These are phyloP conservation scores for Neurospora sp. DNA, from an alignment of 495 filamentous ascomycete genomes.

Conservation along the genomic window DNA sequence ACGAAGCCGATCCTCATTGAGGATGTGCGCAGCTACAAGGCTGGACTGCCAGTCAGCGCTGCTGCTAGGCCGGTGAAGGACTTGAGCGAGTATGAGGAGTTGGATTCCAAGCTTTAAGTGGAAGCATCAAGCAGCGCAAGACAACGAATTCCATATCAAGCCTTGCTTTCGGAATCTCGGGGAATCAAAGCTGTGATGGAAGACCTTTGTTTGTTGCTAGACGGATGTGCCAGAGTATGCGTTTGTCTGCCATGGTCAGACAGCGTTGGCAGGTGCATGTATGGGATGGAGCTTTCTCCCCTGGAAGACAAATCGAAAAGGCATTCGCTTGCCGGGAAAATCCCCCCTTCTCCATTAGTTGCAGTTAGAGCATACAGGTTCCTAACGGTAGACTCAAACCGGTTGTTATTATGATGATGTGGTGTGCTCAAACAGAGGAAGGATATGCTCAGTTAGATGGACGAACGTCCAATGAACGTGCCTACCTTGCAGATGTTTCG, in stretches of 20 bases:
- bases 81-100: slow-evolving; percentile 73
- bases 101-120: slow-evolving; percentile 54
- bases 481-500: not conserved
- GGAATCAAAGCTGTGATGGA: not conserved
- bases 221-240: not conserved
- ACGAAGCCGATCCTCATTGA: slow-evolving; percentile 47
- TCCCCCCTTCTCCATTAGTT: not conserved
- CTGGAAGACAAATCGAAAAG: not conserved
- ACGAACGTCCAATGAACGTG: not conserved
- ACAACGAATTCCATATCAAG: not conserved
- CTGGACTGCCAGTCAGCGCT: slow-evolving; percentile 52
- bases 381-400: not conserved
- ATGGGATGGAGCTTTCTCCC: not conserved
- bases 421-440: not conserved
- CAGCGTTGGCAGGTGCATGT: not conserved
- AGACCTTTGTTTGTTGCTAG: not conserved
- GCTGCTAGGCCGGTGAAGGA: slow-evolving; percentile 63
- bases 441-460: not conserved
- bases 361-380: not conserved
- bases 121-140: not conserved
- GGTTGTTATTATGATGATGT: not conserved
- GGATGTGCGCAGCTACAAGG: slow-evolving; percentile 70
- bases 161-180: not conserved
- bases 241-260: not conserved
- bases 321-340: not conserved